phyloP scores from a whole-genome alignment of 805 yeast genomes.

The Teunomyces atbi region DNA sequence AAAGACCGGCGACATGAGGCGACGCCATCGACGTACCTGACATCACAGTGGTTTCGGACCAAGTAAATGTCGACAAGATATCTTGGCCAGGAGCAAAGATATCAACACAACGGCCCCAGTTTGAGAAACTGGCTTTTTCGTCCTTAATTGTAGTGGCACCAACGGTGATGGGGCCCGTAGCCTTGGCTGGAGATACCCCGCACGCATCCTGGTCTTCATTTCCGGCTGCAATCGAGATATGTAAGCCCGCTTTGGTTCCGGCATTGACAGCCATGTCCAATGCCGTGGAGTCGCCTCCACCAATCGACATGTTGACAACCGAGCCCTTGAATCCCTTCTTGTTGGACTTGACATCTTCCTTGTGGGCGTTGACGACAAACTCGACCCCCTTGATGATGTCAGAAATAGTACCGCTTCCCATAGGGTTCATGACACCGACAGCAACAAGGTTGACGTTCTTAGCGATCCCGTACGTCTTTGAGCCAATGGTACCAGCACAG shows the following conservation, averaged over 20 bases:
- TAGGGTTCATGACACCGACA: constrained; percentile 39
- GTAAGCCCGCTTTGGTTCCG: constrained; percentile 83
- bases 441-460: constrained; percentile 49
- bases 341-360: constrained; percentile 41
- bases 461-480: constrained; percentile 80
- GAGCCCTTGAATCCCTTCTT: constrained; percentile 77
- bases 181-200: constrained; percentile 86
- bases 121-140: constrained; percentile 90
- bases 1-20: constrained; percentile 91
- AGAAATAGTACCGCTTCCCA: constrained; percentile 41
- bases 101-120: constrained; percentile 94
- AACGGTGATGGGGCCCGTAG: constrained; percentile 81
- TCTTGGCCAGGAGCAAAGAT: constrained; percentile 96
- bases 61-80: constrained; percentile 79
- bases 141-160: constrained; percentile 93
- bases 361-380: constrained; percentile 39
- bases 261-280: constrained; percentile 87
- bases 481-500: constrained; percentile 86
- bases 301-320: constrained; percentile 89
- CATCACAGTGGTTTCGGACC: constrained; percentile 73
- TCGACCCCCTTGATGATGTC: constrained; percentile 46
- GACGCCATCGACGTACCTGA: constrained; percentile 99
- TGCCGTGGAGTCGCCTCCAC: constrained; percentile 89
- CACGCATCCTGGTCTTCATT: constrained; percentile 93
- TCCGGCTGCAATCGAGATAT: constrained; percentile 96